phyloP scores from a whole-genome alignment of 371 early-diverging fungal genomes.

The Apophysomyces sp. region DNA sequence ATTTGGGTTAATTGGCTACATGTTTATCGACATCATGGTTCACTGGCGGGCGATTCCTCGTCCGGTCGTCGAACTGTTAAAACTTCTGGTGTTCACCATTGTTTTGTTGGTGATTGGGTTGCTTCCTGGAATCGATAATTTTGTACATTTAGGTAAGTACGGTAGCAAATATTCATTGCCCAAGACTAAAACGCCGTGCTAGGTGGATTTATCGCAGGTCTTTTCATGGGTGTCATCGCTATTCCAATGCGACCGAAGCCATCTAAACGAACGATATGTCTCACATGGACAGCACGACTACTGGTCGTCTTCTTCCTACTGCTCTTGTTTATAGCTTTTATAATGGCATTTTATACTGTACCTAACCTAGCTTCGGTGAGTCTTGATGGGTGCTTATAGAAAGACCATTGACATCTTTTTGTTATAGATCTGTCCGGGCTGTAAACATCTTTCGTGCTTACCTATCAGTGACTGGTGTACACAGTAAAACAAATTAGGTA shows the following conservation, averaged over 20 bases:
- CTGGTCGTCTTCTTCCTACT: constrained; percentile 38
- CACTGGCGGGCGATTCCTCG: constrained; percentile 65
- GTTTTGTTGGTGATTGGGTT: constrained; percentile 72
- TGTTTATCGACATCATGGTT: constrained; percentile 69
- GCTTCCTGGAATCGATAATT: constrained; percentile 78
- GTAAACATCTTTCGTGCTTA: constrained; percentile 44
- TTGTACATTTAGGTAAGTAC: constrained; percentile 65
- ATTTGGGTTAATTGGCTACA: constrained; percentile 71
- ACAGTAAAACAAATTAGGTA: neutral
- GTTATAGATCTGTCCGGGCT: constrained; percentile 42
- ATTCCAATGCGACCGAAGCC: constrained; percentile 36
- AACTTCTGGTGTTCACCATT: constrained; percentile 61
- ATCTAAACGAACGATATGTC: constrained; percentile 30
- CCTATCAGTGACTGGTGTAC: constrained; percentile 44
- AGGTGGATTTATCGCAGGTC: constrained; percentile 64
- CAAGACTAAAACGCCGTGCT: constrained; percentile 8
- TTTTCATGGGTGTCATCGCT: constrained; percentile 51
- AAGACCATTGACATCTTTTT: neutral
- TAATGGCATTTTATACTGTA: constrained; percentile 51
- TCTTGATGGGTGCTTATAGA: neutral
- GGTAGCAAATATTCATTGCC: neutral
- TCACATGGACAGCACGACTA: constrained; percentile 38
- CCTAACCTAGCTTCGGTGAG: constrained; percentile 25
- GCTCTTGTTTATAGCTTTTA: constrained; percentile 35
- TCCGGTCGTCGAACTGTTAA: constrained; percentile 64